phyloP scores from a whole-genome alignment of 2,329 filamentous ascomycete genomes.

The Cytospora chrysosperma region DNA sequence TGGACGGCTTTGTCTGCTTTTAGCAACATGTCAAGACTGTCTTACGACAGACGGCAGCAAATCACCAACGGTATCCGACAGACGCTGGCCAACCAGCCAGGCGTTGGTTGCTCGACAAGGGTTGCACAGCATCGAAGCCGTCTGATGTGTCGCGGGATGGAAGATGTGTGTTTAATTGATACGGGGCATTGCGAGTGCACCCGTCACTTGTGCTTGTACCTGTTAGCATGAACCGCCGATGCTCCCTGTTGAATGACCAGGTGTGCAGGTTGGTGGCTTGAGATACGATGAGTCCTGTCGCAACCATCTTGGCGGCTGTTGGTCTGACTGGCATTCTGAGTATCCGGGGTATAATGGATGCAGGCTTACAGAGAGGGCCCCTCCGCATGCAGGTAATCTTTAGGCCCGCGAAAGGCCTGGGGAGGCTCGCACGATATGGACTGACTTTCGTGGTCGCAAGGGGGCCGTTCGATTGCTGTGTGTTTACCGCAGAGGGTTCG shows the following conservation, averaged over 20 bases:
- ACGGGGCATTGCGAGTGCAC: constrained; percentile 4
- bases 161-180: constrained; percentile 1
- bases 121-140: constrained; percentile 15
- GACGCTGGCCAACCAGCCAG: not conserved
- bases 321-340: not conserved
- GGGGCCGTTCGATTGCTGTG: too few species aligned
- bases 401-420: constrained; percentile 11
- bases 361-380: constrained; percentile 8
- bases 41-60: constrained; percentile 16
- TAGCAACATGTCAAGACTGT: constrained; percentile 16
- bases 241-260: not conserved
- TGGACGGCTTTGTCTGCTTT: not conserved
- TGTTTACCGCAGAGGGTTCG: not conserved
- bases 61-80: not conserved
- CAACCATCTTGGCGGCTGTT: not conserved
- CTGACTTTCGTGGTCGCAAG: too few species aligned
- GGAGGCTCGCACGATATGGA: not conserved
- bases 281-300: constrained; percentile 8
- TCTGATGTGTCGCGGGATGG: not conserved
- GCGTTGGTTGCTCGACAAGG: not conserved
- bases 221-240: constrained; percentile 3
- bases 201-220: not conserved
- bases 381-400: not conserved
- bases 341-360: not conserved
- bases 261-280: too few species aligned